Base-by-base conservation (phyloP, 2,329 filamentous ascomycete species). In the Fusarium torulosum region DNA sequence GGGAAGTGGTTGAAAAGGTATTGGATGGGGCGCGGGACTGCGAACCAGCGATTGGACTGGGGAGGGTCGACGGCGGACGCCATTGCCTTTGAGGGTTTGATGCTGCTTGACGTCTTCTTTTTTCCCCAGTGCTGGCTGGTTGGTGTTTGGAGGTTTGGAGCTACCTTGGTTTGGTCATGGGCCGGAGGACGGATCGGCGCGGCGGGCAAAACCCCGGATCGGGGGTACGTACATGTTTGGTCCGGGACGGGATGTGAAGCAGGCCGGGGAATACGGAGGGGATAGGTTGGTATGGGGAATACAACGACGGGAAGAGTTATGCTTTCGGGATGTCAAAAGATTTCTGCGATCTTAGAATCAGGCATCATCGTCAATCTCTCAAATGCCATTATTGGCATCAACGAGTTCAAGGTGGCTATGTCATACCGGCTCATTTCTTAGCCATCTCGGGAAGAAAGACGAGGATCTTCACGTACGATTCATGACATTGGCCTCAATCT, bases 1-100 rank as follows among this genome's bases (percentile, higher is more conserved):
- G 96, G 96, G 73, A 97, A 96, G 63, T 79, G 83, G 78, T 95
- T 90, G 82, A 98, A 99, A 60, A 98, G 84, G 51, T 85, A 86
- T 78, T 93, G 94, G 71, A 98, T 84, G 19, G 93, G 91, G 13
- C 85, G 80, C 9, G 96, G 95, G 55, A 94, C 84, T 43, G 84
- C 79, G 77, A 89, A 84, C 81, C 79, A 83, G 63, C 75, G 70
- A 52, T 49, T 66, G 33, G 65, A 66, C 44, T 69, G 71, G 42
- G 45, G n/a, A 25, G 41, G 41, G 29, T 60, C 40, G 25, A 55
- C 52, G 52, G 62, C n/a, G 40, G 66, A 46, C 31, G 70, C 55
- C 71, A 72, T 72, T 31, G 54, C n/a, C 44, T 27, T 5, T 29
- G 27, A 29, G 15, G 31, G 47, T 17, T 19, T 6, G 43, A 46